Evolutionary conservation across 2,329 filamentous ascomycete species (phyloP).

Genomic region (Zarea fungicola): DNA sequence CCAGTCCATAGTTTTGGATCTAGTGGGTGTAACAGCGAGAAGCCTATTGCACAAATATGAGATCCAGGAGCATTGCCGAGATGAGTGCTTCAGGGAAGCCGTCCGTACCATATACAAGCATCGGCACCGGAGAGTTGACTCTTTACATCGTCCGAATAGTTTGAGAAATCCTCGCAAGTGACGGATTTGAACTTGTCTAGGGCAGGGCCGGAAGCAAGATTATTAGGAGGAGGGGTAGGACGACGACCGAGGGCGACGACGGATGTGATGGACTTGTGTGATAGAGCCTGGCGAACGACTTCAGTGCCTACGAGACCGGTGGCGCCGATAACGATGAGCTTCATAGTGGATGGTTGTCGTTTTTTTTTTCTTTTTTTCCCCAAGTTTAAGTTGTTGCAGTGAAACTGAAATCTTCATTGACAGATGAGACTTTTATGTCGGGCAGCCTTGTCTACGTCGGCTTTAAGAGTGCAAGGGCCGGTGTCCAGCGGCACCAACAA

Average conservation of each 20-base stretch:
- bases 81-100: background rate
- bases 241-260: slow-evolving; percentile 38
- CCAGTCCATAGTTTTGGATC: slow-evolving; percentile 24
- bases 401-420: background rate
- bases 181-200: slow-evolving; percentile 35
- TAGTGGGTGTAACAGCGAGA: slow-evolving; percentile 37
- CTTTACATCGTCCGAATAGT: slow-evolving; percentile 35
- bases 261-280: slow-evolving; percentile 29
- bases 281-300: slow-evolving; percentile 38
- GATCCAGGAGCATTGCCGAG: background rate
- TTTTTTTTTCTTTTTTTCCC: too few species aligned
- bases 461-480: background rate
- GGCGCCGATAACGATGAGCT: slow-evolving; percentile 37
- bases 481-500: too few species aligned
- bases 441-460: background rate
- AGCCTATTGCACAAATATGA: slow-evolving; percentile 23
- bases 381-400: background rate
- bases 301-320: slow-evolving; percentile 39
- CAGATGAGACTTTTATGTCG: background rate
- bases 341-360: slow-evolving; percentile 32
- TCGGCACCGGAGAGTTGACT: slow-evolving; percentile 34
- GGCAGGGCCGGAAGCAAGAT: slow-evolving; percentile 19
- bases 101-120: slow-evolving; percentile 38
- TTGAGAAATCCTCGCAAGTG: slow-evolving; percentile 33
- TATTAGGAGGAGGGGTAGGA: slow-evolving; percentile 24